Evolutionary conservation across 2,329 filamentous ascomycete genomes (phyloP).

Genomic region (Bipolaris gigantea): DNA sequence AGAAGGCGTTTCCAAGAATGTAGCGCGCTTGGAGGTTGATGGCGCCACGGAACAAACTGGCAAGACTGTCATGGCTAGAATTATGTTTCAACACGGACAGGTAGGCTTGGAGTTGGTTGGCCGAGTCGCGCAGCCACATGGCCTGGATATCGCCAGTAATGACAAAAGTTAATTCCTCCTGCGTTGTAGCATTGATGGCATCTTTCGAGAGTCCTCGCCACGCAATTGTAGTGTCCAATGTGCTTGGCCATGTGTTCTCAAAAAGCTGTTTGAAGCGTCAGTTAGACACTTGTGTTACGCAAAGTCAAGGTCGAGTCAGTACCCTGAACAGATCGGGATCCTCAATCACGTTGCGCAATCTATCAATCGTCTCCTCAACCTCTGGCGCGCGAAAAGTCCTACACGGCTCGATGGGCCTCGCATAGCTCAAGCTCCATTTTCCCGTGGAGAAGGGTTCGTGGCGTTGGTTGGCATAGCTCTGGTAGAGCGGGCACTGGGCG

Average conservation of each 20-base stretch:
- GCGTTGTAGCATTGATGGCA: constrained; percentile 18
- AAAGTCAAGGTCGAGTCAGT: neutral
- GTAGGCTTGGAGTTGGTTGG: constrained; percentile 73
- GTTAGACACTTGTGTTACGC: neutral
- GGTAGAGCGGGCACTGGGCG: constrained; percentile 50
- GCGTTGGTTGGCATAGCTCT: constrained; percentile 42
- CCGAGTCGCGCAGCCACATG: constrained; percentile 58
- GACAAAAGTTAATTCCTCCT: constrained; percentile 59
- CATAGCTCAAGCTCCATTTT: constrained; percentile 48
- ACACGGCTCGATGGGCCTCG: constrained; percentile 49
- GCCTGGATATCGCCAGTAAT: constrained; percentile 62
- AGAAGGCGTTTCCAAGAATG: constrained; percentile 60
- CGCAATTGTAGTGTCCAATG: constrained; percentile 71
- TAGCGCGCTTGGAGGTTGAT: constrained; percentile 73
- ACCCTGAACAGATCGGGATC: constrained; percentile 63
- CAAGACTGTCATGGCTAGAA: constrained; percentile 53
- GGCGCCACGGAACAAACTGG: constrained; percentile 67
- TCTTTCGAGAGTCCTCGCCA: constrained; percentile 65
- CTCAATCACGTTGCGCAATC: constrained; percentile 43
- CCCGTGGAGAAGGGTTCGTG: constrained; percentile 50
- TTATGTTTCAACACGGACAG: constrained; percentile 59
- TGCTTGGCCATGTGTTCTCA: constrained; percentile 72
- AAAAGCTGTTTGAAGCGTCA: constrained; percentile 53
- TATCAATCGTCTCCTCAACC: constrained; percentile 46
- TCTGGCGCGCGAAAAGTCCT: constrained; percentile 50